Evolutionary conservation across 2,329 filamentous ascomycete genomes (phyloP).

Genomic region (Lecanicillium sp.): DNA sequence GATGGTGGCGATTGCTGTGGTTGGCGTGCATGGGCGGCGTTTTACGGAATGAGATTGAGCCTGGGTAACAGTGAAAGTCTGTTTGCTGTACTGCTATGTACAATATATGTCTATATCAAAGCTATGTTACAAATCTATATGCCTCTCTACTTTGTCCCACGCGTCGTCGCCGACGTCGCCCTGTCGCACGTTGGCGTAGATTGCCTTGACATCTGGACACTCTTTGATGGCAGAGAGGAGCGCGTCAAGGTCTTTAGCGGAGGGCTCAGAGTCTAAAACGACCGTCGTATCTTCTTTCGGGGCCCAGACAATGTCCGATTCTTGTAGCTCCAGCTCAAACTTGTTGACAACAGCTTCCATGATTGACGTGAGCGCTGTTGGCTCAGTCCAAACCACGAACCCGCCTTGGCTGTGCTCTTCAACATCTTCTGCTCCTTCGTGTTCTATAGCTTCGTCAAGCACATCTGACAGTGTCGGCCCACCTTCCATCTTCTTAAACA

Average conservation of each 20-base stretch:
- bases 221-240: slow-evolving; percentile 57
- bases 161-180: slow-evolving; percentile 42
- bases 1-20: not conserved
- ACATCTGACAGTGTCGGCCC: slow-evolving; percentile 59
- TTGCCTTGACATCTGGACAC: slow-evolving; percentile 63
- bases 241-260: slow-evolving; percentile 46
- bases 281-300: slow-evolving; percentile 73
- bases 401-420: slow-evolving; percentile 59
- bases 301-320: slow-evolving; percentile 76
- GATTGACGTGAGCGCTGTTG: slow-evolving; percentile 22
- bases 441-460: slow-evolving; percentile 73
- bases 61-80: not conserved
- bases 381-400: slow-evolving; percentile 49
- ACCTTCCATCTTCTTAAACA: slow-evolving; percentile 50
- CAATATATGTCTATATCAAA: not conserved
- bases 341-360: slow-evolving; percentile 46
- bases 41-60: not conserved
- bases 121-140: slow-evolving; percentile 36
- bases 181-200: slow-evolving; percentile 63
- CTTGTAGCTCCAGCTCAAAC: slow-evolving; percentile 59
- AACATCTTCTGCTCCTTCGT: slow-evolving; percentile 67
- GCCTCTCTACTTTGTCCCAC: slow-evolving; percentile 45
- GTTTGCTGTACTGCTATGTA: not conserved
- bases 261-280: slow-evolving; percentile 47
- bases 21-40: not conserved